A percentile compares a stretch with the other conserved stretches of the same genome.
phyloP scores from a whole-genome alignment of 2,329 filamentous ascomycete species.

The Microascus cirrosus region DNA sequence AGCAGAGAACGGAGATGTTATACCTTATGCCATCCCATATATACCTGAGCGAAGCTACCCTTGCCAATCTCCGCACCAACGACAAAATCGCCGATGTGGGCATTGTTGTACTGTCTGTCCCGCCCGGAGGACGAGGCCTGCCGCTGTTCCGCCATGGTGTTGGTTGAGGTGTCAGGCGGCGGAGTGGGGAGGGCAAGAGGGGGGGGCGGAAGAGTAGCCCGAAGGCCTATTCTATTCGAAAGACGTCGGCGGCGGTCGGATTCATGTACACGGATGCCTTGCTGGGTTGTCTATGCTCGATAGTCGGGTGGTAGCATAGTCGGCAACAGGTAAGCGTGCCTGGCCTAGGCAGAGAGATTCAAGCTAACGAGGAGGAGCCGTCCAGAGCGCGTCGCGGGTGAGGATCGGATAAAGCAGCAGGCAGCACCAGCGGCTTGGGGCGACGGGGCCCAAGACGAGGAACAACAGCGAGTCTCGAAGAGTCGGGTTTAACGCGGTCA shows the following conservation, averaged over 20 bases:
- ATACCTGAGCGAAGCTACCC: conserved; percentile 95
- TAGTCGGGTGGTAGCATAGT: not conserved
- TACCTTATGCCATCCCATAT: conserved; percentile 75
- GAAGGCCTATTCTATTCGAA: conserved; percentile 24
- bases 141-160: conserved; percentile 8
- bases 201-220: conserved; percentile 14
- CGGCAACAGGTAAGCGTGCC: not conserved
- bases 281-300: not conserved
- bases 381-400: not conserved
- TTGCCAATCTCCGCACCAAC: conserved; percentile 87
- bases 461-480: not conserved
- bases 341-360: not conserved
- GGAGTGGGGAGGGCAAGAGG: not conserved
- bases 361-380: not conserved
- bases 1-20: not conserved
- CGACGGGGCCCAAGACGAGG: not conserved
- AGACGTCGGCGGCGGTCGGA: conserved; percentile 19
- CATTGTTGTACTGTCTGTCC: not conserved
- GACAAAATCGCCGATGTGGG: conserved; percentile 59
- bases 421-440: not conserved
- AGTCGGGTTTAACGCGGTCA: not conserved
- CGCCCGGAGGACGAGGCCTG: conserved; percentile 4
- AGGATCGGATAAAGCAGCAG: conserved; percentile 1
- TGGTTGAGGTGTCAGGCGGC: not conserved
- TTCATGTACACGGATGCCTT: conserved; percentile 26